Conservation (phyloP, 176 grass and related monocot genomes). For the Bonia amplexicaulis region DNA sequence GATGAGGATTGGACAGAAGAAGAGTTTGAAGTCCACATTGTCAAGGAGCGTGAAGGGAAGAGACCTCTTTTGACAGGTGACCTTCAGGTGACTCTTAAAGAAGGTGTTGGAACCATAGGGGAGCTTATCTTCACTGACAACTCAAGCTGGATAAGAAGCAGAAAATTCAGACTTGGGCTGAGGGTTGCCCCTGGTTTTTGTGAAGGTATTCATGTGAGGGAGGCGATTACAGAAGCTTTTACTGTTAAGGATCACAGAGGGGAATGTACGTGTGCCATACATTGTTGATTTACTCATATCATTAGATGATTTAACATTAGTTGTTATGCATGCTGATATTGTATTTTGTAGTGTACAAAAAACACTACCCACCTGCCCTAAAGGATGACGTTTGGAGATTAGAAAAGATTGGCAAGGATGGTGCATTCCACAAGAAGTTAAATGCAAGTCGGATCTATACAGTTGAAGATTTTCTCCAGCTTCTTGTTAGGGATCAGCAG, state of each 20-base stretch:
- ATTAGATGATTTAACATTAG: conserved; percentile 4
- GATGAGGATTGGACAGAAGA: conserved; percentile 85
- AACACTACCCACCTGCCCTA: conserved; percentile 81
- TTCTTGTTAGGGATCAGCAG: conserved; percentile 87
- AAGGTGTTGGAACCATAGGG: conserved; percentile 88
- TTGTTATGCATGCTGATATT: conserved; percentile 22
- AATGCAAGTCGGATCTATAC: conserved; percentile 56
- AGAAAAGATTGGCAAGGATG: conserved; percentile 91
- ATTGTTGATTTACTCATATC: conserved; percentile 17
- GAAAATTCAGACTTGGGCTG: conserved; percentile 85
- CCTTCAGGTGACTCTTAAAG: conserved; percentile 81
- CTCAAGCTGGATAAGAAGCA: conserved; percentile 95
- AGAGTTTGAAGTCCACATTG: conserved; percentile 70
- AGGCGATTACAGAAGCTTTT: conserved; percentile 92
- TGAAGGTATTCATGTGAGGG: conserved; percentile 74
- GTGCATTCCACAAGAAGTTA: conserved; percentile 88
- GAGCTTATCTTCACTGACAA: conserved; percentile 94
- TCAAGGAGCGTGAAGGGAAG: conserved; percentile 93
- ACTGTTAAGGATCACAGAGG: conserved; percentile 91
- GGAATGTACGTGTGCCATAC: conserved; percentile 50
- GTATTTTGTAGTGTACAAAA: conserved; percentile 83
- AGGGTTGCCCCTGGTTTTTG: conserved; percentile 62
- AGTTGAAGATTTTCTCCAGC: conserved; percentile 91
- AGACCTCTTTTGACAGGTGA: conserved; percentile 90
- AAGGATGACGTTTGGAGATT: conserved; percentile 97